Conservation (phyloP, 1,139 yeast species). For the Blastobotrys capitulatus region DNA sequence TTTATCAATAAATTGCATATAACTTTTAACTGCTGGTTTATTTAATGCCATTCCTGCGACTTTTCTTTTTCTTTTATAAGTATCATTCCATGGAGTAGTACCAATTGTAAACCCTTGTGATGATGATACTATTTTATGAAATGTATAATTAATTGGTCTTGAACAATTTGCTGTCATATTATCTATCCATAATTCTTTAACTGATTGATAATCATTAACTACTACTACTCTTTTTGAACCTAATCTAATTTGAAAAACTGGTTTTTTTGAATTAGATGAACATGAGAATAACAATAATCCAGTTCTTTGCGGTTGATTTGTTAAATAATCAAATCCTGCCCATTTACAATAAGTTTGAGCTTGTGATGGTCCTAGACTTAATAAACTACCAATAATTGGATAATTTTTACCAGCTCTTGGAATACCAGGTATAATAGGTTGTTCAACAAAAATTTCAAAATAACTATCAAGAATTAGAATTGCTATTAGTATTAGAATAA, state of each 20-base stretch:
- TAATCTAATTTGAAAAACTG: conserved; percentile 55
- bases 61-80: conserved; percentile 50
- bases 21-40: conserved; percentile 30
- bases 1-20: conserved; percentile 40
- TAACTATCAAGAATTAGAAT: conserved; percentile 9
- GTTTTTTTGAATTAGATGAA: no score
- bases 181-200: conserved; percentile 49
- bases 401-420: conserved; percentile 41
- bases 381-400: conserved; percentile 50
- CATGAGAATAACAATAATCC: no score
- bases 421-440: conserved; percentile 33
- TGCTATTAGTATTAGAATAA: background rate
- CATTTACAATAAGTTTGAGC: conserved; percentile 47
- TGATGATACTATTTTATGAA: conserved; percentile 59
- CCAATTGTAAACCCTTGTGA: conserved; percentile 62
- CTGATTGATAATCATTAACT: conserved; percentile 56
- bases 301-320: no score
- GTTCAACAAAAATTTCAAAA: conserved; percentile 8
- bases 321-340: conserved; percentile 26
- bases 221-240: conserved; percentile 56
- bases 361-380: conserved; percentile 47
- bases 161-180: conserved; percentile 55
- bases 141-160: conserved; percentile 61
- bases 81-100: conserved; percentile 61
- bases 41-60: conserved; percentile 49